Evolutionary conservation across 2,329 filamentous ascomycete species (phyloP).

Genomic region (Neonectria punicea): DNA sequence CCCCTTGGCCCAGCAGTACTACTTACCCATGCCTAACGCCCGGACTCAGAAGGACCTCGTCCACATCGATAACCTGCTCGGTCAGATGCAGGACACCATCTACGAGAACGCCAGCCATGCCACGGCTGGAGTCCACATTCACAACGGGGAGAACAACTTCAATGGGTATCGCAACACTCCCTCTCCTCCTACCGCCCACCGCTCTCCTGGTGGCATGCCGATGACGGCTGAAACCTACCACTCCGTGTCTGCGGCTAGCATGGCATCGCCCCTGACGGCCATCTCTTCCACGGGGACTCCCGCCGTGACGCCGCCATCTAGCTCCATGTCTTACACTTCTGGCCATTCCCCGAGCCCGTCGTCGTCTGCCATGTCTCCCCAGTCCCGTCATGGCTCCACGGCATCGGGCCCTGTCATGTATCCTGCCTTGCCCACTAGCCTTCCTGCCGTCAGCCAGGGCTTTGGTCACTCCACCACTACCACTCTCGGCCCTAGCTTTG

Average conservation of each 20-base stretch:
- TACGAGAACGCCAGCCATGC: slow-evolving; percentile 91
- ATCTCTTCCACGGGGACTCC: slow-evolving; percentile 76
- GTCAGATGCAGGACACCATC: slow-evolving; percentile 95
- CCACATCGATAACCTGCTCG: slow-evolving; percentile 93
- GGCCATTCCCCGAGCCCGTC: slow-evolving; percentile 80
- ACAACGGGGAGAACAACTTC: slow-evolving; percentile 74
- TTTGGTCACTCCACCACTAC: slow-evolving; percentile 77
- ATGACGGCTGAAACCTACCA: slow-evolving; percentile 51
- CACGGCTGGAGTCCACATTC: slow-evolving; percentile 81
- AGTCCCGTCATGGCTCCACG: slow-evolving; percentile 69
- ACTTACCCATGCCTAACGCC: slow-evolving; percentile 87
- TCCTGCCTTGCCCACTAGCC: slow-evolving; percentile 68
- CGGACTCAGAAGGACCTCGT: slow-evolving; percentile 94
- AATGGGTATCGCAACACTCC: slow-evolving; percentile 68
- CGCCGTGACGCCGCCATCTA: slow-evolving; percentile 80
- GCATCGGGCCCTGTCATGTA: slow-evolving; percentile 72
- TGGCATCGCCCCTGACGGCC: slow-evolving; percentile 69
- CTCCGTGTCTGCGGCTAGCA: slow-evolving; percentile 62
- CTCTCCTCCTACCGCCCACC: slow-evolving; percentile 58
- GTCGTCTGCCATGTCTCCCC: slow-evolving; percentile 75
- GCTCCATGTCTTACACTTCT: slow-evolving; percentile 79
- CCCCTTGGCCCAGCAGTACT: slow-evolving; percentile 75
- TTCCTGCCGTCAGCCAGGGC: slow-evolving; percentile 74
- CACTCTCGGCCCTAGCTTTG: slow-evolving; percentile 75
- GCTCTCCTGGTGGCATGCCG: slow-evolving; percentile 48